Evolutionary conservation across 306 rosid genomes (phyloP).

Genomic region (Cucurbita argyrosperma): DNA sequence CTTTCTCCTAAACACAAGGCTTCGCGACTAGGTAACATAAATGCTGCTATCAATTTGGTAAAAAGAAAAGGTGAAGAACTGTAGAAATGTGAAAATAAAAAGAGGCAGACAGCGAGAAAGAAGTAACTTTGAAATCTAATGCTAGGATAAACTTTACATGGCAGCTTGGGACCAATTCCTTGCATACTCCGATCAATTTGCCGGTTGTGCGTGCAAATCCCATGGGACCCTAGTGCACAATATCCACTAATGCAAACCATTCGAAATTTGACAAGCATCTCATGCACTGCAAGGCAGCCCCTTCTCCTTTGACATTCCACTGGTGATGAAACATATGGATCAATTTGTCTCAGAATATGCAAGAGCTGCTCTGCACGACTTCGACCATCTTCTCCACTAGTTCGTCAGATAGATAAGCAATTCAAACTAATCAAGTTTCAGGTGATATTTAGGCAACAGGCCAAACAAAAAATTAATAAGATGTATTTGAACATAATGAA

Average conservation of each 20-base stretch:
- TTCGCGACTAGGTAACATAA: conserved; percentile 81
- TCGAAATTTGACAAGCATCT: conserved; percentile 91
- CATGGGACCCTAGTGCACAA: conserved; percentile 80
- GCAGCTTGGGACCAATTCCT: conserved; percentile 66
- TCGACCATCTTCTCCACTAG: conserved; percentile 97
- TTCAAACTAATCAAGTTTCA: background rate
- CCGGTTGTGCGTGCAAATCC: conserved; percentile 70
- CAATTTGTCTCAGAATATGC: conserved; percentile 87
- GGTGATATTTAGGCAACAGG: background rate
- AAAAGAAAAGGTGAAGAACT: background rate
- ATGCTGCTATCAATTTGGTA: conserved; percentile 50
- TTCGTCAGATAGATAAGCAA: conserved; percentile 13
- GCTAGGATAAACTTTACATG: conserved; percentile 46
- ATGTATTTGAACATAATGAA: background rate
- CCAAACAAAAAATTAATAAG: background rate
- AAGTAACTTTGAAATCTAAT: background rate
- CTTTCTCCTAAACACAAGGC: conserved; percentile 89
- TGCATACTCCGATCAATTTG: conserved; percentile 55
- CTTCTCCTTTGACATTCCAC: conserved; percentile 80
- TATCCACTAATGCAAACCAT: conserved; percentile 69
- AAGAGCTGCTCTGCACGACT: conserved; percentile 85
- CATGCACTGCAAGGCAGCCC: conserved; percentile 86
- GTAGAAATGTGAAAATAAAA: background rate
- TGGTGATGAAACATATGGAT: conserved; percentile 73
- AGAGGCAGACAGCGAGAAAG: background rate